Conservation (phyloP, 192 early-diverging fungal species). For the Phlyctochytrium bullatum region DNA sequence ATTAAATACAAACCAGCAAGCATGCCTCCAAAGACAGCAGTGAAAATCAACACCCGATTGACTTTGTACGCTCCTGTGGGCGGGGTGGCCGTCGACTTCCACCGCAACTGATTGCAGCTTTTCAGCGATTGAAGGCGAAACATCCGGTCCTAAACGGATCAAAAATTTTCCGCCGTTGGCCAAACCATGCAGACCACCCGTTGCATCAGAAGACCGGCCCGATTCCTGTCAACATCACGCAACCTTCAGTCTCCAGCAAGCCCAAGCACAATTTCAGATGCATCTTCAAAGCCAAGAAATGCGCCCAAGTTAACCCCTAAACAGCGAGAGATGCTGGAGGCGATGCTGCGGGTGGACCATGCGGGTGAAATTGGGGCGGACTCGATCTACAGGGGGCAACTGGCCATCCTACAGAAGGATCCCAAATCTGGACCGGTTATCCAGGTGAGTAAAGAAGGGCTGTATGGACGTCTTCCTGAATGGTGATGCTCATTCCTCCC, state of each 20-base stretch:
- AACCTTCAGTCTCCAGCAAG: no score
- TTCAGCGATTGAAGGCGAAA: no score
- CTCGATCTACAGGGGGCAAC: constrained; percentile 94
- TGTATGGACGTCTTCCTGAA: no score
- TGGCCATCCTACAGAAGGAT: constrained; percentile 71
- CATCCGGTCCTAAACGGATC: no score
- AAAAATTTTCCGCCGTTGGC: no score
- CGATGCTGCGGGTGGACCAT: constrained; percentile 93
- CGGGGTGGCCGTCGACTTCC: not conserved
- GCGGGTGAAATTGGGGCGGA: constrained; percentile 96
- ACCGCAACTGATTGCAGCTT: no score
- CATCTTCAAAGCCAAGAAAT: not conserved
- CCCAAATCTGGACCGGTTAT: constrained; percentile 67
- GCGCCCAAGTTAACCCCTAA: not conserved
- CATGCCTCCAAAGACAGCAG: constrained; percentile 1
- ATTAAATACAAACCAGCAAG: not conserved
- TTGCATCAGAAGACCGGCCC: not conserved
- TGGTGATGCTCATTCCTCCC: no score
- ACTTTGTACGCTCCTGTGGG: not conserved
- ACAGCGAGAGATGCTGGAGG: constrained; percentile 19
- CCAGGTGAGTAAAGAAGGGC: constrained; percentile 42
- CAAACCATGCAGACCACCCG: not conserved
- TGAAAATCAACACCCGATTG: not conserved
- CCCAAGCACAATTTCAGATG: not conserved
- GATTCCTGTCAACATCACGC: no score